Base-by-base conservation (phyloP, 352 stramenopile genomes). In the Blastocystis sp. region DNA sequence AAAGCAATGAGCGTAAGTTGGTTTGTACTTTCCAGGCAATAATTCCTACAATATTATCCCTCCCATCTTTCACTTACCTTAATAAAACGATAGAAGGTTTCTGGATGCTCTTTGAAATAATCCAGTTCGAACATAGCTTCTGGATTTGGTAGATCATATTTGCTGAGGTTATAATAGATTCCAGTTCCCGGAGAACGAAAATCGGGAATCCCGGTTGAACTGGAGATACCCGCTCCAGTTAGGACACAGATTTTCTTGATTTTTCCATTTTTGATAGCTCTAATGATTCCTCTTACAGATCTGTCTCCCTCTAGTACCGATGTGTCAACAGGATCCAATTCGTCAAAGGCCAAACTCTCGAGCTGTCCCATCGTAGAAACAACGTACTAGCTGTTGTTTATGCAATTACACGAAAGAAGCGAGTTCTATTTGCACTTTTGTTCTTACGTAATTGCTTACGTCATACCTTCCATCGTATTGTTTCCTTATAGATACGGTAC, bases 71-170 rank as follows among this genome's bases (percentile, higher is more conserved):
- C 71, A 90, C 21, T n/a, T 43, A 83, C 71, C 11, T n/a, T 93
- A 42, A 96, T 94, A 75, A 98, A 94, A 69, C 94, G 91, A 89
- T 96, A 98, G 90, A 99, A 99, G 19, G 95, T 95, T 67, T 89
- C 88, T 27, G 96, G 96, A 88, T 98, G 92, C 32, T 97, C 89
- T 21, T 90, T 90, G 89, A 99, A 99, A 88, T 95, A 97, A 86
- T 98, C 94, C 16, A 98, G 94, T 90, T 98, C 94, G 91, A 99
- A 99, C n/a, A 99, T 89, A 61, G 95, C 94, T 90, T 99, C 95
- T 0, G 95, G 94, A 88, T 93, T 94, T 0, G 95, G 95, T 42
- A 98, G 90, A 59, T 95, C 89, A 88, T 91, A 91, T 54, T 89
- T 67, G 73, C 94, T 78, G 2, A 95, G 77, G 21, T 90, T 94